Base-by-base conservation (phyloP, 257 asterid genomes). In the Rhazya stricta region DNA sequence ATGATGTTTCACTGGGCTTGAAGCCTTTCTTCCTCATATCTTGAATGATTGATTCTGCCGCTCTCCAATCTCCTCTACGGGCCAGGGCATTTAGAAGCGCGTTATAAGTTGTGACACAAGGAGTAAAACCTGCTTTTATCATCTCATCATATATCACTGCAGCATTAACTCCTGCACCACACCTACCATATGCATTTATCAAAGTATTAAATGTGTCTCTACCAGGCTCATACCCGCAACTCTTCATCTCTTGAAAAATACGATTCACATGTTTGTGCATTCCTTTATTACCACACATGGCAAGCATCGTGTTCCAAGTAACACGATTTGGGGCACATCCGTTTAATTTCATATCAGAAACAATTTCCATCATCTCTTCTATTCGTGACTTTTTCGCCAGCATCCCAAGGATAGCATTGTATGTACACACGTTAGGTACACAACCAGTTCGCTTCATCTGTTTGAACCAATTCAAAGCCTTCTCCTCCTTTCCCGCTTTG, bases 221-320 rank as follows among this genome's bases (percentile, higher is more conserved):
- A 54, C 91, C 91, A 12, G 99, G 99, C 87, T 94, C 93, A 76
- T 89, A 92, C 43, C 99, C 99, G 39, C 94, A 85, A 30, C 87
- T 89, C 85, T 88, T 91, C 99, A 92, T 94, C 92, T 89, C 93
- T 5, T 81, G 85, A 74, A 94, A 89, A 75, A 92, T 91, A 18
- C 77, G 89, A 76, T 78, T 91, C 65, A 92, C 95, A 76, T 92
- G 78, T 74, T 86, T 84, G 41, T 87, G 91, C 99, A 89, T 90
- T 72, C 99, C 98, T 79, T 66, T 88, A 77, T 80, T 86, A 27
- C 99, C 99, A 79, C 97, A 90, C 88, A 92, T 82, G 37, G 91
- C 87, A 76, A 94, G 96, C 87, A 92, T 81, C 7, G 97, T 90
- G 78, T 92, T 92, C 99, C 99, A 94, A n/a, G 99, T 94, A 37